Evolutionary conservation across 768 basidiomycete species (phyloP).

Genomic region (Lentinula sp.): DNA sequence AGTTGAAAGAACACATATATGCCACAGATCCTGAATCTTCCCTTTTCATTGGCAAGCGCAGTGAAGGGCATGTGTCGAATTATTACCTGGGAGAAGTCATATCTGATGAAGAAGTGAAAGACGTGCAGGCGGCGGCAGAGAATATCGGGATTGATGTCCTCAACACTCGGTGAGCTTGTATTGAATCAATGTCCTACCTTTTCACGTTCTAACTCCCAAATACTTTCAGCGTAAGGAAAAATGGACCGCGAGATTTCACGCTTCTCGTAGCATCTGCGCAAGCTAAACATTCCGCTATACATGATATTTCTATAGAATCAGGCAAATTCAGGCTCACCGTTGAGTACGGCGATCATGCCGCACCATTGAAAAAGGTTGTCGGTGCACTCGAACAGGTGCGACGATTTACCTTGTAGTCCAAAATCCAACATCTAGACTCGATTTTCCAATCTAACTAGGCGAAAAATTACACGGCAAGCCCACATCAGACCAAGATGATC

Average conservation of each 20-base stretch:
- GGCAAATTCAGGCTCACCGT: conserved; percentile 50
- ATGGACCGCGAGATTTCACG: conserved; percentile 52
- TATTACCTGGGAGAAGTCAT: conserved; percentile 77
- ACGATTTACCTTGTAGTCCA: not conserved
- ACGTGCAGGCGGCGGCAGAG: conserved; percentile 72
- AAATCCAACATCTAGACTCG: not conserved
- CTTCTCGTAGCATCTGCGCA: conserved; percentile 72
- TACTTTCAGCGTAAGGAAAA: conserved; percentile 59
- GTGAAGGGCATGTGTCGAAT: conserved; percentile 72
- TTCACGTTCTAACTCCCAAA: not conserved
- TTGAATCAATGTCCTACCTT: not conserved
- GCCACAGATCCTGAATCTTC: conserved; percentile 54
- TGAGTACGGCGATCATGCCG: conserved; percentile 72
- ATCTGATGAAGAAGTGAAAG: conserved; percentile 72
- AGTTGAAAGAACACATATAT: conserved; percentile 78
- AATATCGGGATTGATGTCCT: conserved; percentile 68
- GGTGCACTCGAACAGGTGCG: conserved; percentile 54
- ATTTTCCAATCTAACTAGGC: conserved; percentile 37
- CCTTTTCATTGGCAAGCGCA: conserved; percentile 76
- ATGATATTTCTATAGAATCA: conserved; percentile 39
- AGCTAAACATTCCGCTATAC: conserved; percentile 27
- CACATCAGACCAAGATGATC: conserved; percentile 68
- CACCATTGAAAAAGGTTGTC: conserved; percentile 45
- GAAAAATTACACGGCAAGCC: conserved; percentile 66
- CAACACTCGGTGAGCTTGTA: conserved; percentile 63